A percentile compares a stretch with the other conserved stretches of the same genome.
Evolutionary conservation across 768 basidiomycete genomes (phyloP).

Genomic region (Amanita polypyramis): DNA sequence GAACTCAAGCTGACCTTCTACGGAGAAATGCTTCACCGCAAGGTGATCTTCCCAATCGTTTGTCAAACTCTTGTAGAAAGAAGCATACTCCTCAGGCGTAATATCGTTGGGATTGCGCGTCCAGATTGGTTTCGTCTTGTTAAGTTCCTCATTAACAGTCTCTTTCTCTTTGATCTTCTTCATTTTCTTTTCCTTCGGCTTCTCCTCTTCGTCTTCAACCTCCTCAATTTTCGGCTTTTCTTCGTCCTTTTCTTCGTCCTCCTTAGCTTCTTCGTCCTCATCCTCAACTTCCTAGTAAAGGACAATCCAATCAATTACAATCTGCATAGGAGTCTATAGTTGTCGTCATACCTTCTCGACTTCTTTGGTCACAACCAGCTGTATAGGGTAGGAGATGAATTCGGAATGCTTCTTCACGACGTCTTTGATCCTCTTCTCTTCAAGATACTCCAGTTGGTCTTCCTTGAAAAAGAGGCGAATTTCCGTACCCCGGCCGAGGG

Average conservation of each 20-base stretch:
- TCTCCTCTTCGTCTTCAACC: conserved; percentile 74
- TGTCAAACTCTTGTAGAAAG: conserved; percentile 99
- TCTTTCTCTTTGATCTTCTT: conserved; percentile 90
- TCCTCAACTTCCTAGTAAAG: conserved; percentile 2
- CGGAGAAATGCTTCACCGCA: conserved; percentile 99
- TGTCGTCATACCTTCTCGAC: conserved; percentile 78
- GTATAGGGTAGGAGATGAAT: conserved; percentile 99
- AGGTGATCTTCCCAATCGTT: conserved; percentile 99
- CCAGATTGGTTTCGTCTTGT: conserved; percentile 99
- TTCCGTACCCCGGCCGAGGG: conserved; percentile 90
- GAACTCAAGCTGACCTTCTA: conserved; percentile 99
- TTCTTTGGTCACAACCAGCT: conserved; percentile 97
- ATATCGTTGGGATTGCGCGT: conserved; percentile 97
- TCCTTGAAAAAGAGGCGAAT: conserved; percentile 93
- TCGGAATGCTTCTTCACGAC: conserved; percentile 99
- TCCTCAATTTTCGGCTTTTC: conserved; percentile 75
- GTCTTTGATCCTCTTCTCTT: conserved; percentile 99
- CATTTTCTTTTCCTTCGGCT: conserved; percentile 84
- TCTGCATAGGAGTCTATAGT: not conserved
- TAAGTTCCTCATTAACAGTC: conserved; percentile 91
- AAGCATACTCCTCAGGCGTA: conserved; percentile 81
- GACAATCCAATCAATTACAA: conserved; percentile 10
- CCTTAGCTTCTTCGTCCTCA: conserved; percentile 83
- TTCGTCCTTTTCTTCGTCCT: conserved; percentile 65
- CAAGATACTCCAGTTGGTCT: conserved; percentile 97